These are phyloP conservation scores for Aurinia saxatilis DNA, from an alignment of 345 rosid genomes.

Conservation along the genomic window DNA sequence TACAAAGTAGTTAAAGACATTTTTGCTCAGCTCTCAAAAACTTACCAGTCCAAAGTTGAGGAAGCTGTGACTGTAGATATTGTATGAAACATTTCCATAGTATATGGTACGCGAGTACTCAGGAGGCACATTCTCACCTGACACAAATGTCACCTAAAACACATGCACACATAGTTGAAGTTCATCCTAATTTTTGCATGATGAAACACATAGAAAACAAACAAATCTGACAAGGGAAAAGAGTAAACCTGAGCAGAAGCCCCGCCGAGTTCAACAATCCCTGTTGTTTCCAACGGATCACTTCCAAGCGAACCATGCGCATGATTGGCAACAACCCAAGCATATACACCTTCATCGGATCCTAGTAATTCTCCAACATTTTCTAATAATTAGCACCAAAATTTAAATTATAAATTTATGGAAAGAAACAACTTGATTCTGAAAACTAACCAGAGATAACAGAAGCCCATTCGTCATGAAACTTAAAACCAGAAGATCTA, in stretches of 20 bases:
- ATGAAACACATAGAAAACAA: background rate
- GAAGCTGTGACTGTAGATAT: constrained; percentile 84
- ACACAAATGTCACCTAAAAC: constrained; percentile 28
- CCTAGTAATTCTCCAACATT: constrained; percentile 45
- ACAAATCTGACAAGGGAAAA: background rate
- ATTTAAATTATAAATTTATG: too few species aligned
- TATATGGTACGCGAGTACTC: constrained; percentile 53
- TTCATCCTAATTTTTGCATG: background rate
- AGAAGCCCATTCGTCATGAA: constrained; percentile 61
- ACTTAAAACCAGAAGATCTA: constrained; percentile 58
- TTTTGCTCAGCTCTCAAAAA: background rate
- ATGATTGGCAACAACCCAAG: constrained; percentile 86
- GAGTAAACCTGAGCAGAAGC: constrained; percentile 85
- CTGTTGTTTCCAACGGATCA: constrained; percentile 66
- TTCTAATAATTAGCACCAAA: background rate
- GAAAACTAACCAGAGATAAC: constrained; percentile 66
- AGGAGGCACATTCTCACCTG: constrained; percentile 57
- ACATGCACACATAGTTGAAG: background rate
- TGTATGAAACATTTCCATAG: constrained; percentile 58
- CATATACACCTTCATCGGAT: constrained; percentile 87
- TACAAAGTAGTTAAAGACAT: background rate
- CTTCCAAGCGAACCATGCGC: constrained; percentile 78
- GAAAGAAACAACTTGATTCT: constrained; percentile 1
- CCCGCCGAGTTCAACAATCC: constrained; percentile 91
- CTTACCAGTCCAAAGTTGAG: constrained; percentile 86